phyloP scores from a whole-genome alignment of 306 rosid genomes.

The Purshia tridentata region DNA sequence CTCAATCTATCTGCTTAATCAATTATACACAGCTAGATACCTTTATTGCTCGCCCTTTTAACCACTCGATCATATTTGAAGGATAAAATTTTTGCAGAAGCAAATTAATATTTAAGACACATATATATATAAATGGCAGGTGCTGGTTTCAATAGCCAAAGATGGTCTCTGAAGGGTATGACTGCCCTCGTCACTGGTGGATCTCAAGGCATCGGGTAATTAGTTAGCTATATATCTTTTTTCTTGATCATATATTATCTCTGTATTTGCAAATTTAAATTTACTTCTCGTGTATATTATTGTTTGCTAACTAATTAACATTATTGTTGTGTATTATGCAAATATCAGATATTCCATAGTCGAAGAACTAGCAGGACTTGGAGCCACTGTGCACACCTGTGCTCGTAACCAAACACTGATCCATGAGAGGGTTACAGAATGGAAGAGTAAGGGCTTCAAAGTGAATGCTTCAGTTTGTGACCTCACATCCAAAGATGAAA shows the following conservation, averaged over 20 bases:
- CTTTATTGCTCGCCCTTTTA: too few relatives aligned
- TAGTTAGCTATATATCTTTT: too few relatives aligned
- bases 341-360: constrained; percentile 43
- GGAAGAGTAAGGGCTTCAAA: constrained; percentile 38
- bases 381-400: constrained; percentile 46
- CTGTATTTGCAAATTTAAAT: too few relatives aligned
- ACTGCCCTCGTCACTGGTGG: constrained; percentile 57
- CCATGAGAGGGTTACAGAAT: constrained; percentile 31
- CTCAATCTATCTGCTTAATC: too few relatives aligned
- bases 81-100: constrained; percentile 10
- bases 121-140: too few relatives aligned
- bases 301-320: too few relatives aligned
- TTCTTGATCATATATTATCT: too few relatives aligned
- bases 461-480: constrained; percentile 51
- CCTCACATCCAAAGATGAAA: constrained; percentile 22
- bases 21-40: not conserved
- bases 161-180: constrained; percentile 57
- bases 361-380: constrained; percentile 51
- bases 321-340: too few relatives aligned
- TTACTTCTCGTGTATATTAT: too few relatives aligned
- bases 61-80: not conserved
- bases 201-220: constrained; percentile 49
- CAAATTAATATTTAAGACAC: not conserved
- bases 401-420: constrained; percentile 37
- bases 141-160: constrained; percentile 15